Percentiles rank a stretch among this genome's conserved stretches.
Evolutionary conservation across 305 asterid genomes (phyloP).

Genomic region (Withania somnifera): DNA sequence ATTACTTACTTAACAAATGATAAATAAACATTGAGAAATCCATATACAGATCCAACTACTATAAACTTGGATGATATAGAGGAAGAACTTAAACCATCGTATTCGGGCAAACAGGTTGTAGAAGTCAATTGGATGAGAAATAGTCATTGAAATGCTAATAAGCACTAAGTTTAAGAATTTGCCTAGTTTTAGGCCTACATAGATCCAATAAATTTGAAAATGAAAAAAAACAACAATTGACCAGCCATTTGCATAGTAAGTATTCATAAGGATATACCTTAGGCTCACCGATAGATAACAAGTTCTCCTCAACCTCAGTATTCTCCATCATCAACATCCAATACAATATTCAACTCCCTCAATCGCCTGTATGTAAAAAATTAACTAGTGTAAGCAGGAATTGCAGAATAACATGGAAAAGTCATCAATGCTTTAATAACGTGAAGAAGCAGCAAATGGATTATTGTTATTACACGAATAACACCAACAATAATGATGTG

Average conservation of each 20-base stretch:
- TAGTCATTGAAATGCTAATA: too few relatives aligned
- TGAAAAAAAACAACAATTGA: neutral
- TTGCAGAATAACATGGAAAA: neutral
- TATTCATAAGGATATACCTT: slow-evolving; percentile 42
- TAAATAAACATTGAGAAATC: neutral
- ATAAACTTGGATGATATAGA: neutral
- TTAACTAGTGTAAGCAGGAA: neutral
- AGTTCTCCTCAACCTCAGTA: slow-evolving; percentile 71
- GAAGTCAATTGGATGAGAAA: too few relatives aligned
- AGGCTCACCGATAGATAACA: slow-evolving; percentile 80
- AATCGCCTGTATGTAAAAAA: neutral
- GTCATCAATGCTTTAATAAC: neutral
- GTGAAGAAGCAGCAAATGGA: neutral
- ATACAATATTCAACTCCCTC: slow-evolving; percentile 6
- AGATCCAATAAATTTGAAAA: neutral
- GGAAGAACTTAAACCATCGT: neutral
- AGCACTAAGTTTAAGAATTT: neutral
- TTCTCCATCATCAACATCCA: slow-evolving; percentile 41
- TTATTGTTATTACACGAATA: neutral
- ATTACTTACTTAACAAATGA: slow-evolving; percentile 7
- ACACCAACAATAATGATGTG: neutral
- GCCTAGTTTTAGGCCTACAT: neutral
- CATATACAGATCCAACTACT: neutral
- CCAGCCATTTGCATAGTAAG: neutral
- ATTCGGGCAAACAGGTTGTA: neutral